Conservation (phyloP, 2,329 filamentous ascomycete genomes). For the Blastomyces emzantsi region DNA sequence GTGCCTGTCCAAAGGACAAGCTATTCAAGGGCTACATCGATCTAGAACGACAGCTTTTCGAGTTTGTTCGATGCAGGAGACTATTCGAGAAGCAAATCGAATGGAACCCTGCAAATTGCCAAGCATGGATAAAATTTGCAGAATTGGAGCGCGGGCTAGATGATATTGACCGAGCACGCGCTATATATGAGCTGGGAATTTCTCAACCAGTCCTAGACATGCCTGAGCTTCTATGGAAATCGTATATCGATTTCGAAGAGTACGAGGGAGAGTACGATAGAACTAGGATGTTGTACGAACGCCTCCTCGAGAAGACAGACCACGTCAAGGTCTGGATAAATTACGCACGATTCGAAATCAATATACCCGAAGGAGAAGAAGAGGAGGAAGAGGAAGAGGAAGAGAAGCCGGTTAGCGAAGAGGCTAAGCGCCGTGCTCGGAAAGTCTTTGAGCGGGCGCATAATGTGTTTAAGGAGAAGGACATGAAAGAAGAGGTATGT, state of each 20-base stretch:
- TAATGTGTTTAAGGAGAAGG: constrained; percentile 76
- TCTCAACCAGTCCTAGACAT: constrained; percentile 79
- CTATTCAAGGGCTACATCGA: constrained; percentile 91
- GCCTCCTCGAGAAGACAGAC: constrained; percentile 85
- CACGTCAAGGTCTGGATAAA: constrained; percentile 99
- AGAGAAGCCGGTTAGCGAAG: constrained; percentile 60
- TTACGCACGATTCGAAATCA: constrained; percentile 97
- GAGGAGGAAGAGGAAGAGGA: constrained; percentile 54
- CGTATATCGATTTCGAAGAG: constrained; percentile 98
- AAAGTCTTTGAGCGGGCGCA: constrained; percentile 78
- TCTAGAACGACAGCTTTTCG: constrained; percentile 84
- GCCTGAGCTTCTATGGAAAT: constrained; percentile 96
- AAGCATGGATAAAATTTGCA: constrained; percentile 94
- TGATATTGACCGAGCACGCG: constrained; percentile 76
- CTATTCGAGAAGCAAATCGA: constrained; percentile 91
- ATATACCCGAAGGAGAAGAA: constrained; percentile 66
- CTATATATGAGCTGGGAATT: constrained; percentile 87
- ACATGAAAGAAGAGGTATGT: constrained; percentile 73
- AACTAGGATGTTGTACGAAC: constrained; percentile 75
- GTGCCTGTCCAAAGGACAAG: constrained; percentile 93
- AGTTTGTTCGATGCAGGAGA: constrained; percentile 83
- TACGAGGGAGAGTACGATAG: constrained; percentile 85
- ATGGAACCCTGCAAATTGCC: constrained; percentile 81
- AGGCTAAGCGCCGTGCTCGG: constrained; percentile 73
- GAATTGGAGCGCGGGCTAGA: constrained; percentile 87